Percentiles rank a stretch among this genome's conserved stretches.
Evolutionary conservation across 176 grass and related monocot species (phyloP).

Genomic region (Triticum timopheevii): DNA sequence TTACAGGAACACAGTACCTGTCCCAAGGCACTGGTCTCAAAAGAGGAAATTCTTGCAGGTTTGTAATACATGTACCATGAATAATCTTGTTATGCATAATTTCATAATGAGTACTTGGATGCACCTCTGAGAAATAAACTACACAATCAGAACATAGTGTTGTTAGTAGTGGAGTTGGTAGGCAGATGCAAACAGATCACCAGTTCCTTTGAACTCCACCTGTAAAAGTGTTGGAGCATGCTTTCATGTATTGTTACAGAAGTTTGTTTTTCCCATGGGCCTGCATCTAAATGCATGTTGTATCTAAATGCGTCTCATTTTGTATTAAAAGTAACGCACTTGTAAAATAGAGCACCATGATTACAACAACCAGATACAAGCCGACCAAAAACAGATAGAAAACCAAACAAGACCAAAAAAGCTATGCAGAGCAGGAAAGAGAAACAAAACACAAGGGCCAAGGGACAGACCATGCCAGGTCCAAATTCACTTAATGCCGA

Average conservation of each 20-base stretch:
- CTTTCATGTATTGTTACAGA: background rate
- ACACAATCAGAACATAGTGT: background rate
- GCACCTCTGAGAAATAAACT: background rate
- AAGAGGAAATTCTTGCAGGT: conserved; percentile 95
- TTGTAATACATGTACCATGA: conserved; percentile 22
- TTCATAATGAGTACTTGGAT: background rate
- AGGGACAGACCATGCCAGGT: background rate
- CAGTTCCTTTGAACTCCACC: background rate
- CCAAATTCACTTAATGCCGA: background rate
- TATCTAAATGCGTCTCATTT: too few relatives aligned
- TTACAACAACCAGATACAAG: too few relatives aligned
- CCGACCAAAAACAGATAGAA: too few relatives aligned
- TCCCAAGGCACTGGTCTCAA: conserved; percentile 88
- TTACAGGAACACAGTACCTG: conserved; percentile 83
- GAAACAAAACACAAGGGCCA: too few relatives aligned
- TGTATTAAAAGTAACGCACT: too few relatives aligned
- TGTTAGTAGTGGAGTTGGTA: background rate
- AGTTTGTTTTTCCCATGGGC: background rate
- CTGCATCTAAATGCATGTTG: too few relatives aligned
- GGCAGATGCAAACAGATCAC: background rate
- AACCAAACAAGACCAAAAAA: too few relatives aligned
- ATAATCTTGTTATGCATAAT: conserved; percentile 22
- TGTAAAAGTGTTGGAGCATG: background rate
- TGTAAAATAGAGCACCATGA: too few relatives aligned
- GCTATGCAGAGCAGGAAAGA: too few relatives aligned